These are phyloP conservation scores for Elongisporangium anandrum DNA, from an alignment of 352 stramenopile species.

Conservation along the genomic window DNA sequence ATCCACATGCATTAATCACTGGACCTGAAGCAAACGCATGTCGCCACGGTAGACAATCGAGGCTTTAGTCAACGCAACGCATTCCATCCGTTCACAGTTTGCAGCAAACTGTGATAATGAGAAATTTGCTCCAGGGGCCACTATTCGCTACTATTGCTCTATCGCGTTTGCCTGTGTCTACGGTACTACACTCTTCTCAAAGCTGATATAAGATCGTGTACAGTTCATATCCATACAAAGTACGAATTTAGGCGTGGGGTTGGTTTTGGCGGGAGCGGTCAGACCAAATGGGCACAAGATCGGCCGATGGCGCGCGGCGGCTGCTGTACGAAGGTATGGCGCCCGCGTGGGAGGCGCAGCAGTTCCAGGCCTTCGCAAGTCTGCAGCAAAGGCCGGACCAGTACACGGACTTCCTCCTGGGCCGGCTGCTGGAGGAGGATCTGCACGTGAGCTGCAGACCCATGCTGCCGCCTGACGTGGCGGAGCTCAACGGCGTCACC, in stretches of 20 bases:
- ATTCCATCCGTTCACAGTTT: not conserved
- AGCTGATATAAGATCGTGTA: not conserved
- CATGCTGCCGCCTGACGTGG: conserved; percentile 44
- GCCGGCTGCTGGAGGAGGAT: conserved; percentile 55
- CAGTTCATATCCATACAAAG: not conserved
- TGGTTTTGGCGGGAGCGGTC: not conserved
- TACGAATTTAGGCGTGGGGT: not conserved
- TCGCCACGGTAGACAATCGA: not conserved
- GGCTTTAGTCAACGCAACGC: not conserved
- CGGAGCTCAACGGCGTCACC: conserved; percentile 38
- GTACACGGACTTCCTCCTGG: conserved; percentile 53
- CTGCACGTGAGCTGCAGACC: conserved; percentile 63
- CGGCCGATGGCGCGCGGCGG: conserved; percentile 4
- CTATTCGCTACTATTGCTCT: not conserved
- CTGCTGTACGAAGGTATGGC: conserved; percentile 61
- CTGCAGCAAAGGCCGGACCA: conserved; percentile 9
- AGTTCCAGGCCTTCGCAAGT: conserved; percentile 33
- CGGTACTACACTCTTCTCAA: not conserved
- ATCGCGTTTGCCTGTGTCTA: not conserved
- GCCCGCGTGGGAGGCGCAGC: conserved; percentile 44
- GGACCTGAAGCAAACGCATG: no score
- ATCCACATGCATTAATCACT: no score
- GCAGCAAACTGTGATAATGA: not conserved
- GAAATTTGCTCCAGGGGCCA: not conserved
- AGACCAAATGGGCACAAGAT: not conserved